Evolutionary conservation across 176 grass and related monocot species (phyloP).

Genomic region (Bolboschoenus planiculmis): DNA sequence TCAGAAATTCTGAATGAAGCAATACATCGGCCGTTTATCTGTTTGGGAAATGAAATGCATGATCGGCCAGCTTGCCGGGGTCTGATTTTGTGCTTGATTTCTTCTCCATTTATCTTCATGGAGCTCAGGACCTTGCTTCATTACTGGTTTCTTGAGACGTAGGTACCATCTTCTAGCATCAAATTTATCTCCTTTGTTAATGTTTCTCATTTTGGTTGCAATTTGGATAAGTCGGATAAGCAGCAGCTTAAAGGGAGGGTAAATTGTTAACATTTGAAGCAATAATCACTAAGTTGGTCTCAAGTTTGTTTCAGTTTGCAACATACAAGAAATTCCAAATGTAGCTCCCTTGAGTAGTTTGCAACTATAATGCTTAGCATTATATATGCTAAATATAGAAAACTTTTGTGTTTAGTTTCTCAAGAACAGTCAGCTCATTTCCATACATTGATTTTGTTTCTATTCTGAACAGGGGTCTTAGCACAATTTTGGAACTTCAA

Average conservation of each 20-base stretch:
- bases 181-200: neutral
- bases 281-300: neutral
- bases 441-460: neutral
- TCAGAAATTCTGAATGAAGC: slow-evolving; percentile 53
- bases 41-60: slow-evolving; percentile 59
- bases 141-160: slow-evolving; percentile 73
- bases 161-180: slow-evolving; percentile 28
- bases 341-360: neutral
- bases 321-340: neutral
- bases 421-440: neutral
- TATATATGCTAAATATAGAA: neutral
- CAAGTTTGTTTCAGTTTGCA: neutral
- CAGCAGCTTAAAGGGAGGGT: neutral
- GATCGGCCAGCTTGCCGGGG: slow-evolving; percentile 42
- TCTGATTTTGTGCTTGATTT: slow-evolving; percentile 57
- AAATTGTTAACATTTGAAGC: neutral
- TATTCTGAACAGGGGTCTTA: slow-evolving; percentile 49
- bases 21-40: slow-evolving; percentile 63
- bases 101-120: slow-evolving; percentile 54
- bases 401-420: neutral
- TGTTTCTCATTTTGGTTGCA: neutral
- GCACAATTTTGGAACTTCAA: slow-evolving; percentile 53
- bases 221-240: neutral
- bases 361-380: neutral
- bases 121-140: slow-evolving; percentile 55